These are phyloP conservation scores for Diaporthe nobilis DNA, from an alignment of 2,329 filamentous ascomycete species.

Conservation along the genomic window DNA sequence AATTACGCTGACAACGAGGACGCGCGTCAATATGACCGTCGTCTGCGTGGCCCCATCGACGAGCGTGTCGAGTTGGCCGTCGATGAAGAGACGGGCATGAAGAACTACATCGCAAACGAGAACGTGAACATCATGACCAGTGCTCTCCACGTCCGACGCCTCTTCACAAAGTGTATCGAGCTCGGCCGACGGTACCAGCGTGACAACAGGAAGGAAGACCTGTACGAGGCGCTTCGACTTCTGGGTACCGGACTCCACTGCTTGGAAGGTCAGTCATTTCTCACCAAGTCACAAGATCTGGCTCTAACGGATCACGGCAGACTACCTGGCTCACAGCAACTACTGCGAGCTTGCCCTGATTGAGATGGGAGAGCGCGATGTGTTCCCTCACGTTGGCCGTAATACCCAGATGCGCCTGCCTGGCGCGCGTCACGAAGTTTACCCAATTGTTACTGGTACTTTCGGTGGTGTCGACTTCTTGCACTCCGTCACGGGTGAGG, in stretches of 20 bases:
- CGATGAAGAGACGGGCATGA: constrained; percentile 82
- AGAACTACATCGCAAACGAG: constrained; percentile 96
- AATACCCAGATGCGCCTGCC: constrained; percentile 78
- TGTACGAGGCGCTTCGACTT: constrained; percentile 88
- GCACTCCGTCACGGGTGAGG: constrained; percentile 84
- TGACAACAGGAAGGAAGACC: constrained; percentile 78
- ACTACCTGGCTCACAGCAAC: constrained; percentile 95
- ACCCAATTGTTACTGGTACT: constrained; percentile 89
- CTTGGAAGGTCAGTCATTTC: constrained; percentile 73
- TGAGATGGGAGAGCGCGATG: constrained; percentile 82
- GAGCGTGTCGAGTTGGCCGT: constrained; percentile 84
- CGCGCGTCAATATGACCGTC: constrained; percentile 83
- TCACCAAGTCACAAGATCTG: not conserved
- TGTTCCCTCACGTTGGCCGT: constrained; percentile 91
- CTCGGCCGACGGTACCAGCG: constrained; percentile 82
- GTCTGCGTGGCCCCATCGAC: constrained; percentile 86
- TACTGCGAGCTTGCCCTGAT: constrained; percentile 91
- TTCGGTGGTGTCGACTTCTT: constrained; percentile 96
- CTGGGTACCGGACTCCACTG: constrained; percentile 92
- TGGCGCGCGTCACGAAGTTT: constrained; percentile 77
- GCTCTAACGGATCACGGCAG: constrained; percentile 54
- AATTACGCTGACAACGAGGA: constrained; percentile 92
- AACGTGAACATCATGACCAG: constrained; percentile 84
- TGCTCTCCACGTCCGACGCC: constrained; percentile 79
- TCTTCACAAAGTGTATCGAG: constrained; percentile 82